Evolutionary conservation across 148 eudicot genomes (phyloP).

Genomic region (Suaeda aralocaspica): DNA sequence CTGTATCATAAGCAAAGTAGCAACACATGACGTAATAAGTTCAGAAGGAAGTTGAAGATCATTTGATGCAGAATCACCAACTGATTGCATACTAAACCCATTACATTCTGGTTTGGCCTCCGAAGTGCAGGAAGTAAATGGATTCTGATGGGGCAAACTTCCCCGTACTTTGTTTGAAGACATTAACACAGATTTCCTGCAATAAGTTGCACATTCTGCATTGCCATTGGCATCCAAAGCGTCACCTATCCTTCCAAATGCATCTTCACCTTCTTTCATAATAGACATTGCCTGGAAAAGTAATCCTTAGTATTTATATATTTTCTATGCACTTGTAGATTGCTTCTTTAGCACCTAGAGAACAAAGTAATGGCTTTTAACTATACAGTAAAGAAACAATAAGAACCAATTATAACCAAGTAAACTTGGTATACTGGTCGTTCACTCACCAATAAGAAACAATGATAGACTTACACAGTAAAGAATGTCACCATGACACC

Average conservation of each 20-base stretch:
- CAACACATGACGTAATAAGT: slow-evolving; percentile 72
- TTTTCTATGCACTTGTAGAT: background rate
- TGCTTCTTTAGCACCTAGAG: background rate
- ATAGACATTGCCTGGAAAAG: slow-evolving; percentile 52
- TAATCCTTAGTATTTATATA: slow-evolving; percentile 2
- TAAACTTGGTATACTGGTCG: too few relatives aligned
- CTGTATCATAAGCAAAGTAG: slow-evolving; percentile 88
- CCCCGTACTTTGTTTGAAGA: slow-evolving; percentile 24
- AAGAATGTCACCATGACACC: background rate
- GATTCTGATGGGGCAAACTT: slow-evolving; percentile 24
- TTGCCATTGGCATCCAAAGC: slow-evolving; percentile 52
- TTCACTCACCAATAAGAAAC: background rate
- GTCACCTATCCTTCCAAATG: slow-evolving; percentile 49
- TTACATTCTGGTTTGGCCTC: slow-evolving; percentile 18
- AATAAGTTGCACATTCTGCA: slow-evolving; percentile 37
- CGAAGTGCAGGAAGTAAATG: slow-evolving; percentile 24
- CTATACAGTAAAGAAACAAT: too few relatives aligned
- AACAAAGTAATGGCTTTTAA: too few relatives aligned
- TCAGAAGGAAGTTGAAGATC: slow-evolving; percentile 61
- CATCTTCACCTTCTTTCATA: slow-evolving; percentile 48
- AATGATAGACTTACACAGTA: background rate
- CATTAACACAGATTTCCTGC: slow-evolving; percentile 17
- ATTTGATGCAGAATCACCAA: slow-evolving; percentile 27
- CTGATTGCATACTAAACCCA: slow-evolving; percentile 25
- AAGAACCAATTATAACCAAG: too few relatives aligned